Evolutionary conservation across 2,329 filamentous ascomycete species (phyloP).

Genomic region (Malbranchea cinnamomea): DNA sequence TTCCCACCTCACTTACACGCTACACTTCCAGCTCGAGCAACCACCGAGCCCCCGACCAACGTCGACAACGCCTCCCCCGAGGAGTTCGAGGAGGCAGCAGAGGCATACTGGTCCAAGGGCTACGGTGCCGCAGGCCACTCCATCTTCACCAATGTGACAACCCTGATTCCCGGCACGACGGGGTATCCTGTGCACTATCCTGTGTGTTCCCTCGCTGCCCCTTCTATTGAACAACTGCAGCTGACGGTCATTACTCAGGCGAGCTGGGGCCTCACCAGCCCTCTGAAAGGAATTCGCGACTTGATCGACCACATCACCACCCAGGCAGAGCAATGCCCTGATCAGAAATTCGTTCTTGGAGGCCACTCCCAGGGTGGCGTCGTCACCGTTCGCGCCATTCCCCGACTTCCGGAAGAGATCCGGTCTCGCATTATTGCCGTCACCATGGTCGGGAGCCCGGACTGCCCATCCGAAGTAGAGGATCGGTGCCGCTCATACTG

Average conservation of each 20-base stretch:
- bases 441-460: not conserved
- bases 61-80: not conserved
- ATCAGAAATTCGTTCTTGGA: constrained; percentile 1
- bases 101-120: constrained; percentile 1
- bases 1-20: not conserved
- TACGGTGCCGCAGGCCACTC: constrained; percentile 1
- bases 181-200: constrained; percentile 2
- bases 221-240: no score
- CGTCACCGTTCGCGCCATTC: not conserved
- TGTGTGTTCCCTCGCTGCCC: not conserved
- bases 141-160: not conserved
- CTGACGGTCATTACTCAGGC: not conserved
- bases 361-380: not conserved
- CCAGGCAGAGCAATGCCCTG: not conserved
- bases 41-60: not conserved
- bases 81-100: constrained; percentile 1
- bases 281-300: not conserved
- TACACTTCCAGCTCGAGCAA: not conserved
- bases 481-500: not conserved
- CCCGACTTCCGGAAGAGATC: not conserved
- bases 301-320: not conserved
- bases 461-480: not conserved
- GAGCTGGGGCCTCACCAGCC: not conserved
- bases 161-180: not conserved
- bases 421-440: not conserved